phyloP scores from a whole-genome alignment of 805 yeast species.

The Candida nonsorbophila region DNA sequence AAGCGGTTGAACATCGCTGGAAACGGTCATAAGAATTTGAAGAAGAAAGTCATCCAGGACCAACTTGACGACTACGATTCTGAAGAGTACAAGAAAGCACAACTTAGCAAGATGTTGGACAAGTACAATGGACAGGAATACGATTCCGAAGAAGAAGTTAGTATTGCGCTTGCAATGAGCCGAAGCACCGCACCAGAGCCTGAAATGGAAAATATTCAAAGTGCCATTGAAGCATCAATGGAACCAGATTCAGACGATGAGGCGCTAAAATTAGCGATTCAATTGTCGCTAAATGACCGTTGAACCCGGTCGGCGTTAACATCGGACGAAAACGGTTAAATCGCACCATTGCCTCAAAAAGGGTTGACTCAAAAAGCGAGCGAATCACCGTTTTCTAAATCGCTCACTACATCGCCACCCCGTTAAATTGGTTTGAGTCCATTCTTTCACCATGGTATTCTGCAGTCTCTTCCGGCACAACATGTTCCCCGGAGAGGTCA shows the following conservation, averaged over 20 bases:
- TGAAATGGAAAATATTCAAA: no score
- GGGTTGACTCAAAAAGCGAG: no score
- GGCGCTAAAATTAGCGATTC: constrained; percentile 12
- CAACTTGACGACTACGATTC: constrained; percentile 33
- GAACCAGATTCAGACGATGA: constrained; percentile 10
- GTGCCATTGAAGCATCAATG: no score
- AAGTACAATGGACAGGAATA: constrained; percentile 43
- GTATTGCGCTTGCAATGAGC: constrained; percentile 40
- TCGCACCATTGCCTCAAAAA: no score
- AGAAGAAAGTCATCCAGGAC: constrained; percentile 20
- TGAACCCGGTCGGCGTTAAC: no score
- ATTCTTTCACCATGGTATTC: no score
- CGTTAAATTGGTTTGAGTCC: no score
- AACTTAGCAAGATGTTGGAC: constrained; percentile 24
- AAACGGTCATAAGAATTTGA: constrained; percentile 17
- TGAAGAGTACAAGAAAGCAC: constrained; percentile 16
- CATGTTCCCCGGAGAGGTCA: not conserved
- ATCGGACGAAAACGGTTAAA: no score
- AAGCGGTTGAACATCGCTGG: constrained; percentile 13
- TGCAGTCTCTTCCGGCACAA: no score
- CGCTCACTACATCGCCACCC: no score
- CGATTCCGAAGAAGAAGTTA: constrained; percentile 31
- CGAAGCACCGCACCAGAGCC: constrained; percentile 17
- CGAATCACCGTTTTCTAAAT: no score
- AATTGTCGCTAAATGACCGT: constrained; percentile 17